Evolutionary conservation across 352 stramenopile genomes (phyloP).

Genomic region (Phytophthora sojae): DNA sequence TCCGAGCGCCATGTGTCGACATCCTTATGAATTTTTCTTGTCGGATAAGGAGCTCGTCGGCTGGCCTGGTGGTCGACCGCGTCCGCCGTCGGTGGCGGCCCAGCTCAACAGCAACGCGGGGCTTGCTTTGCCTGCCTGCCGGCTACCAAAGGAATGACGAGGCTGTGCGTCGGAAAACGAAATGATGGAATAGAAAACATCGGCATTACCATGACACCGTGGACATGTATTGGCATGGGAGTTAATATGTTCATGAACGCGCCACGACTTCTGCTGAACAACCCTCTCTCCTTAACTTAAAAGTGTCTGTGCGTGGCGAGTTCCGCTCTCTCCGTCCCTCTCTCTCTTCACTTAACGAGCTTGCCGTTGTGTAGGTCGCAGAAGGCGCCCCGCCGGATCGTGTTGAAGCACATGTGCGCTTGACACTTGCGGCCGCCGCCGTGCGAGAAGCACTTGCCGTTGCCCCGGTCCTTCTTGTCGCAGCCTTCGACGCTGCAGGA

Average conservation of each 20-base stretch:
- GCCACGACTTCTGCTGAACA: constrained; percentile 38
- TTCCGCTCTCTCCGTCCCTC: constrained; percentile 2
- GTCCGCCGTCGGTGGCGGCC: too few species aligned
- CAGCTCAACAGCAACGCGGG: not conserved
- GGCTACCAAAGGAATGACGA: too few species aligned
- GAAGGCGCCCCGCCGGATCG: constrained; percentile 67
- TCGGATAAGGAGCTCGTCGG: constrained; percentile 16
- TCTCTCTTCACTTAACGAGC: constrained; percentile 20
- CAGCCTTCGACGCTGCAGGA: constrained; percentile 76
- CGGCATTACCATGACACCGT: constrained; percentile 13
- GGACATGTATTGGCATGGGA: constrained; percentile 16
- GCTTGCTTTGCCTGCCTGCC: not conserved
- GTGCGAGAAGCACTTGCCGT: constrained; percentile 85
- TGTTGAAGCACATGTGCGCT: constrained; percentile 66
- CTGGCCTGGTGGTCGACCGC: not conserved
- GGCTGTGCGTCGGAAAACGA: too few species aligned
- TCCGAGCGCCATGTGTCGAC: constrained; percentile 21
- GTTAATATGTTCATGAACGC: constrained; percentile 22
- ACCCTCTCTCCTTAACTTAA: constrained; percentile 40
- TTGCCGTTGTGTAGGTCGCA: constrained; percentile 65
- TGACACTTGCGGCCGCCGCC: constrained; percentile 79
- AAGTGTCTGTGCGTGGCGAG: constrained; percentile 19
- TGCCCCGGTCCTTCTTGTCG: constrained; percentile 86
- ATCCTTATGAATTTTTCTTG: constrained; percentile 40
- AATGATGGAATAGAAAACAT: too few species aligned